Evolutionary conservation across 75 land plant genomes (phyloP).

Genomic region (Picea sitchensis): DNA sequence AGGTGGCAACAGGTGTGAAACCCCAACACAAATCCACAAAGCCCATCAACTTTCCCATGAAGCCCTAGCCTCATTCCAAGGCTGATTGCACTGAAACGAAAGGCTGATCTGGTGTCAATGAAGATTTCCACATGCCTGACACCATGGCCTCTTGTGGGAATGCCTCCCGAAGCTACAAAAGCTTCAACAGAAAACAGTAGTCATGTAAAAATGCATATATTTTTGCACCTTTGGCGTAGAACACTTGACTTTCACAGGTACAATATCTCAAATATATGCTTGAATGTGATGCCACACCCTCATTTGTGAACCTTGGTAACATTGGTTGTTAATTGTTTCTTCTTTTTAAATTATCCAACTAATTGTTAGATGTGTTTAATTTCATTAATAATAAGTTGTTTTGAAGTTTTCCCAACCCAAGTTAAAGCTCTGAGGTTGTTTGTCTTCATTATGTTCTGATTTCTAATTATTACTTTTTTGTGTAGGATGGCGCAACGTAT

Average conservation of each 20-base stretch:
- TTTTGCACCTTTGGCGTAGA: neutral
- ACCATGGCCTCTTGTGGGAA: too few relatives aligned
- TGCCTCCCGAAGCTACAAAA: too few relatives aligned
- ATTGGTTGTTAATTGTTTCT: neutral
- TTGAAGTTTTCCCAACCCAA: neutral
- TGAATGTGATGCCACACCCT: neutral
- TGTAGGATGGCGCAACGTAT: conserved; percentile 84
- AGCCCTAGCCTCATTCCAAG: too few relatives aligned
- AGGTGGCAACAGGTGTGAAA: too few relatives aligned
- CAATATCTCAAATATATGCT: neutral
- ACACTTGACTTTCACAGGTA: neutral
- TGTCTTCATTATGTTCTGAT: neutral
- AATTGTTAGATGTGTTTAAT: neutral
- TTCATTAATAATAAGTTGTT: neutral
- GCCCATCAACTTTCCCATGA: too few relatives aligned
- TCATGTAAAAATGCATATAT: too few relatives aligned
- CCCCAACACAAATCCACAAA: too few relatives aligned
- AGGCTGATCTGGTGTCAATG: too few relatives aligned
- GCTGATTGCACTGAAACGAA: too few relatives aligned
- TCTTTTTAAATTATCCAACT: neutral
- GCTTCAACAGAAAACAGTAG: too few relatives aligned
- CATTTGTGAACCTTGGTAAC: neutral
- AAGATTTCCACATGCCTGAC: too few relatives aligned
- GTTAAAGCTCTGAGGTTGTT: neutral
- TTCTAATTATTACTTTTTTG: conserved; percentile 3